Evolutionary conservation across 129 eudicot genomes (phyloP), one percentile per base, ranked within the genome.

Genomic region (Helianthus tuberosus): DNA sequence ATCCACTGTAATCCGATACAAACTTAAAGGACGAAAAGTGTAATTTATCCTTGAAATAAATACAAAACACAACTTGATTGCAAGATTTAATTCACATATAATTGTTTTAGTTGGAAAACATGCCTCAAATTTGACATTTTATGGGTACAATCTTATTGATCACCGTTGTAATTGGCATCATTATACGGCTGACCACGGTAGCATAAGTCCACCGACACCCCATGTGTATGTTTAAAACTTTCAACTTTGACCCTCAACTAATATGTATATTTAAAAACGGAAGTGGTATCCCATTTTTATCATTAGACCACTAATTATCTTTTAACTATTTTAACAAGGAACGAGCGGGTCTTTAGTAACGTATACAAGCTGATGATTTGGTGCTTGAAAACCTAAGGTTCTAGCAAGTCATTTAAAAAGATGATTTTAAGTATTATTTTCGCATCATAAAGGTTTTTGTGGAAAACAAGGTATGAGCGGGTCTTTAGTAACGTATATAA

Each of bases 161-260:
- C 66, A 50, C 41, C 63, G 71, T 60, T 76, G 80, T 67, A 47
- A 43, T 66, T 16, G 75, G 80, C 80, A 76, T 76, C 68, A 68
- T 54, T 25, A 67, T 67, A 46, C 68, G 69, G 55, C 36, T 32
- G 63, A 15, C 25, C 64, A 36, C 25, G 41, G 63, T 74, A 63
- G 62, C 78, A 74, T 59, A 38, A 73, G 36, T 12, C 41, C 68
- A 76, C 80, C 75, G 75, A 76, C 75, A 68, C 50, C 69, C 80
- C 61, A 67, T 38, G 39, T 36, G 10, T 6, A 11, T 65, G 8
- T 11, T 25, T 50, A 50, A 71, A 29, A 47, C 12, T 67, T 66
- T 57, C 49, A 46, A 46, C 6, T 10, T n/a, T 32, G 5, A 6
- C 47, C 75, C 51, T 48, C 32, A 35, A 62, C 13, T 57, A 27